phyloP scores from a whole-genome alignment of 2,329 filamentous ascomycete genomes.

The Fusarium sp. region DNA sequence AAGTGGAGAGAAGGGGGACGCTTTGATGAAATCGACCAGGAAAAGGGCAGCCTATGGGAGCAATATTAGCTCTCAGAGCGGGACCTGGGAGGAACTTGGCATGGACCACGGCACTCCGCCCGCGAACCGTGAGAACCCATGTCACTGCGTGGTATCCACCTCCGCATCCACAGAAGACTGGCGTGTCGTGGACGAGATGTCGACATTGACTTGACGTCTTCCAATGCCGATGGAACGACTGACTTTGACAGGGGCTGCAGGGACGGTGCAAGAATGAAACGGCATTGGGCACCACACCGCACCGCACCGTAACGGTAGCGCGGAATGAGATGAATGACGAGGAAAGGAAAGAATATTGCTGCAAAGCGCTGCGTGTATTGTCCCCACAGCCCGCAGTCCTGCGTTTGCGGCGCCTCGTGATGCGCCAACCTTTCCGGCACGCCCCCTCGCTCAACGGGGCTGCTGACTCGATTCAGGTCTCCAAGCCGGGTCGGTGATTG shows the following conservation, averaged over 20 bases:
- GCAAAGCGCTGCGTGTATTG: background rate
- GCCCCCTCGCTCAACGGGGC: slow-evolving; percentile 26
- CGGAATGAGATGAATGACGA: slow-evolving; percentile 21
- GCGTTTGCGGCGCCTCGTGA: slow-evolving; percentile 43
- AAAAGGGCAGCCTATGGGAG: slow-evolving; percentile 16
- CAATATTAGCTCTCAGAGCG: slow-evolving; percentile 23
- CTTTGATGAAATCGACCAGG: slow-evolving; percentile 33
- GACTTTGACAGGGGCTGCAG: background rate
- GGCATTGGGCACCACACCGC: background rate
- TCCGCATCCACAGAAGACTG: slow-evolving; percentile 27
- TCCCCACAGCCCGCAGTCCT: slow-evolving; percentile 37
- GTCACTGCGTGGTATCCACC: slow-evolving; percentile 34
- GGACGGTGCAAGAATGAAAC: background rate
- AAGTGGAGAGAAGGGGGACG: slow-evolving; percentile 22
- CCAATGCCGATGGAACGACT: background rate
- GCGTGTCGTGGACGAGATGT: background rate
- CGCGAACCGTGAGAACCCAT: slow-evolving; percentile 33
- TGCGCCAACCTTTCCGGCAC: slow-evolving; percentile 35
- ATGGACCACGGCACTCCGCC: slow-evolving; percentile 29
- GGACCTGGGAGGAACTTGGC: slow-evolving; percentile 17
- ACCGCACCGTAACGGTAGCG: background rate
- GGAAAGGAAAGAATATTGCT: background rate
- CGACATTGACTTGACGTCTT: background rate
- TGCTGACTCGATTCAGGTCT: slow-evolving; percentile 39
- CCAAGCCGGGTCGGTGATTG: slow-evolving; percentile 34